Evolutionary conservation across 257 asterid genomes (phyloP), one percentile per base, ranked within the genome.

Genomic region (Plantago major): DNA sequence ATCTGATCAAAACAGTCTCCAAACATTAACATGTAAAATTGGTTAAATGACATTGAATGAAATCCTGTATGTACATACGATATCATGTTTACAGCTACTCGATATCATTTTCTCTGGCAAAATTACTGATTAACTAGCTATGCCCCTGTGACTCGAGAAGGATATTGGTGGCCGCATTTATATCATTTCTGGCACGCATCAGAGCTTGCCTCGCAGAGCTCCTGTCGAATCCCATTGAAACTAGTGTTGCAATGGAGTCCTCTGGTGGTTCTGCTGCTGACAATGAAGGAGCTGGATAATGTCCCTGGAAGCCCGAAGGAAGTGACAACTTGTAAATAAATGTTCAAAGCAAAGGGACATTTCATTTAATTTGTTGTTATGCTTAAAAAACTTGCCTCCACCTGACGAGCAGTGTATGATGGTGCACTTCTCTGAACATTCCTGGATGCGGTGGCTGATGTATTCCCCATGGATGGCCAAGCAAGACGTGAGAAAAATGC

Each of bases 191-290:
- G 42, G 99, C 88, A 30, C 52, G 97, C 63, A 83, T 67, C 42
- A 93, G 87, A 57, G 99, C 99, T 78, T 93, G 94, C 73, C 94
- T 89, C 3, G 97, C 97, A 18, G 95, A 79, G 76, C 82, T 77
- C 75, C 94, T 70, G 51, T 93, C 97, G 50, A 93, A 93, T 5
- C 99, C 99, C 99, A 93, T 93, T 15, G 97, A 80, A 43, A 85
- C 85, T 53, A 93, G 84, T 30, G 75, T 83, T 3, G 83, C 69
- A 42, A 93, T 84, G 28, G 94, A 76, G 69, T 93, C 96, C 81
- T 93, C 97, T 0, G 94, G 78, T 55, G 99, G 96, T 30, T 87
- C 95, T 3, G 55, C 13, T 3, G 73, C 45, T 62, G 93, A 51
- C 38, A 74, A 55, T 45, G 73, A 46, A 22, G 84, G 83, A 68